Evolutionary conservation across 2,329 filamentous ascomycete species (phyloP).

Genomic region (Coccinonectria pachysandricola): DNA sequence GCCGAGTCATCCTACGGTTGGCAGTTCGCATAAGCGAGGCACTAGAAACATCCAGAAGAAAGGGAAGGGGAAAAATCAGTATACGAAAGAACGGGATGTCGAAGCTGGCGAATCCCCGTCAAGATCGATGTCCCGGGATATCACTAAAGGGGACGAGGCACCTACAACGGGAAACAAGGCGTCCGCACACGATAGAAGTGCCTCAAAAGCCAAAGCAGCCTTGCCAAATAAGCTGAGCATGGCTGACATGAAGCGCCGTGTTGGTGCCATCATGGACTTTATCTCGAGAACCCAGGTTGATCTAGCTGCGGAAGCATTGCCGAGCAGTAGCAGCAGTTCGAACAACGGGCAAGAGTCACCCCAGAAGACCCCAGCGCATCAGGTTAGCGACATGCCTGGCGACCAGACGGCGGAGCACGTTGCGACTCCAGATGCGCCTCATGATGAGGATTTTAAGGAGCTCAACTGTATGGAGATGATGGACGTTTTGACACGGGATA

Average conservation of each 20-base stretch:
- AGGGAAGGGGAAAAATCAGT: constrained; percentile 68
- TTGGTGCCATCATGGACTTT: constrained; percentile 77
- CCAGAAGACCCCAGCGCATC: constrained; percentile 25
- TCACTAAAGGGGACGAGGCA: constrained; percentile 28
- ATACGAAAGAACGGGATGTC: constrained; percentile 63
- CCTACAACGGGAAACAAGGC: constrained; percentile 25
- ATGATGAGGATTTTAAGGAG: constrained; percentile 55
- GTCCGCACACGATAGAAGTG: constrained; percentile 40
- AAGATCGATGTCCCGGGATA: constrained; percentile 43
- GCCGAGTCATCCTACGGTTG: constrained; percentile 34
- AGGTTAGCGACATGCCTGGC: constrained; percentile 25
- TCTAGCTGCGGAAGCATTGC: constrained; percentile 55
- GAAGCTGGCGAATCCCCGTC: constrained; percentile 47
- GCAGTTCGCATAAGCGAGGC: constrained; percentile 45
- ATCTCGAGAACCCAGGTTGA: constrained; percentile 85
- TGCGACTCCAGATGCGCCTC: constrained; percentile 12
- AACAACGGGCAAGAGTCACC: constrained; percentile 30
- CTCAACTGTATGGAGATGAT: constrained; percentile 82
- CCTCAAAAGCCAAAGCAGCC: constrained; percentile 39
- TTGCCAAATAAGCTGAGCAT: constrained; percentile 64
- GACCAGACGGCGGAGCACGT: constrained; percentile 16
- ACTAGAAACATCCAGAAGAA: constrained; percentile 54
- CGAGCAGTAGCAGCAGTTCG: constrained; percentile 30
- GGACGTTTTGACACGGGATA: constrained; percentile 69
- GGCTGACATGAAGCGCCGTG: constrained; percentile 79